A percentile compares a stretch with the other conserved stretches of the same genome.
Conservation (phyloP, 176 grass and related monocot species). For the Triticum urartu region DNA sequence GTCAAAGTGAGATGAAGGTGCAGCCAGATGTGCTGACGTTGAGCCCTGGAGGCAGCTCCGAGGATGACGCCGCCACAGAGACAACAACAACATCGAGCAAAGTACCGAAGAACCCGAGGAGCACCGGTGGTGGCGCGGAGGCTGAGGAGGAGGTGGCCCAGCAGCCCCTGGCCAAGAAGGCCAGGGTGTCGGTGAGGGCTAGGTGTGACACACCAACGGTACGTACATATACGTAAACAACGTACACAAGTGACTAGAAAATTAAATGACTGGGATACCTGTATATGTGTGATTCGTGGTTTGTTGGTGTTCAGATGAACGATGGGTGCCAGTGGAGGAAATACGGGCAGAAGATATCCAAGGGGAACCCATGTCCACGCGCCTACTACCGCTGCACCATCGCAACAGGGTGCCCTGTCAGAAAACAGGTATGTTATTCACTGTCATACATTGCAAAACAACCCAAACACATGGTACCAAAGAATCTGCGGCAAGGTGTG, state of each 20-base stretch:
- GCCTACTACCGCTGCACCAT: constrained; percentile 92
- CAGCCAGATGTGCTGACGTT: constrained; percentile 28
- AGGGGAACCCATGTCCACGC: constrained; percentile 82
- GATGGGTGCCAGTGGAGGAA: constrained; percentile 95
- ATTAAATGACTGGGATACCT: not conserved
- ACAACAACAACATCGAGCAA: constrained; percentile 47
- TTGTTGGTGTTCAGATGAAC: constrained; percentile 56
- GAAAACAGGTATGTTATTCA: constrained; percentile 65
- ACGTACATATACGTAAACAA: not conserved
- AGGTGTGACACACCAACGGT: constrained; percentile 79
- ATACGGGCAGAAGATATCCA: constrained; percentile 86
- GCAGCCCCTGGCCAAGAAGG: constrained; percentile 59
- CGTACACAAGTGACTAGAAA: not conserved
- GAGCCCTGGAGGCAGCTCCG: constrained; percentile 65
- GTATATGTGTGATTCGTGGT: not conserved
- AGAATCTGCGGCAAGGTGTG: too few species aligned
- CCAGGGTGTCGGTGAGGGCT: constrained; percentile 73
- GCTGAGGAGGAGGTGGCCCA: constrained; percentile 40
- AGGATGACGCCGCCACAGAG: constrained; percentile 13
- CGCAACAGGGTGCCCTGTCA: constrained; percentile 64
- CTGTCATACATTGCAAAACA: too few species aligned
- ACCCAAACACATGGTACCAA: too few species aligned
- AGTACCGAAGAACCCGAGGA: constrained; percentile 37
- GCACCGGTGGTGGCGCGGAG: not conserved
- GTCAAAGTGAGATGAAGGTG: not conserved